Evolutionary conservation across 768 basidiomycete species (phyloP), one percentile per base, ranked within the genome.

Genomic region (Hygrocybe punicea): DNA sequence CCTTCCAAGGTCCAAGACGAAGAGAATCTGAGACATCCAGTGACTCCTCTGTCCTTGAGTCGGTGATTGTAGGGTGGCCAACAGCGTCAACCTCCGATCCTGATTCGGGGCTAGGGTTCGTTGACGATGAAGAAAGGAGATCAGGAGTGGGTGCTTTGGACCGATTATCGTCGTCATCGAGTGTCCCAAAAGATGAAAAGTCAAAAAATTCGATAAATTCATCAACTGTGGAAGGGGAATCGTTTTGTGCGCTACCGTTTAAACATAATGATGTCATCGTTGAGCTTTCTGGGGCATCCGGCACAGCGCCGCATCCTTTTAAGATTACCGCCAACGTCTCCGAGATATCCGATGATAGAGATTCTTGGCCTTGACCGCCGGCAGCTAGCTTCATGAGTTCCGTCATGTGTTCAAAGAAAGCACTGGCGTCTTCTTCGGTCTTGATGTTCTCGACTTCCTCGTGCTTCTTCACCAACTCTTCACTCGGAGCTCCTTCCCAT

Each of bases 121-220:
- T 82, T 57, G 89, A 88, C 17, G 87, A 85, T 10, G 84, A 82
- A 34, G 78, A 77, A 14, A 87, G 73, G 48, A 91, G 77, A 55
- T 91, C 89, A 8, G 89, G 89, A 3, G 89, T 91, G 7, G 80
- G 77, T n/a, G 84, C 82, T 64, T 87, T 87, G 13, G 84, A 86
- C 19, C 71, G 76, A 48, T 71, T 69, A 50, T 80, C 82, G 35
- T 86, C 86, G 56, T 89, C 86, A 19, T 83, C 83, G 9, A 75
- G 71, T 37, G 75, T 77, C 51, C 76, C 76, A 61, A 80, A 86
- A 6, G 78, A 79, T 46, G 87, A 82, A 61, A 87, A 87, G 69
- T 91, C 88, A 67, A 91, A 80, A 63, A 81, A 85, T 62, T 84
- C 80, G 50, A 79, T 78, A 51, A 84, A 82, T 21, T 84, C 78